A percentile compares a stretch with the other conserved stretches of the same genome.
Evolutionary conservation across 106 monocot genomes (phyloP).

Genomic region (Platanthera guangdongensis): DNA sequence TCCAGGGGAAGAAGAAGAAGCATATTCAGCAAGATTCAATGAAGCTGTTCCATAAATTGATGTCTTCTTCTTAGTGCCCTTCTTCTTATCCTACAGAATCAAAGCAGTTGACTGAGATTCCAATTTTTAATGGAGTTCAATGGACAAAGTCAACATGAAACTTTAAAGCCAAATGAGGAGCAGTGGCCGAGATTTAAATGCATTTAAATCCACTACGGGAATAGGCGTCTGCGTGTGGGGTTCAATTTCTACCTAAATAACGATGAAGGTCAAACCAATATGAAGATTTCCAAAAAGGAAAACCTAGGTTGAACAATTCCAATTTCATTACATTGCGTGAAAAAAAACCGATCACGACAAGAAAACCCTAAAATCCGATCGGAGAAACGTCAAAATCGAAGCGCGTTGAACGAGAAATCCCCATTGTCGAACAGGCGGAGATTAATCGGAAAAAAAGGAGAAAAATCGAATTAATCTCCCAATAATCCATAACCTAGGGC

Average conservation of each 20-base stretch:
- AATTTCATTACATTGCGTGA: not conserved
- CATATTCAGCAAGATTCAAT: conserved; percentile 70
- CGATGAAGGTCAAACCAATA: not conserved
- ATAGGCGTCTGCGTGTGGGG: too few relatives aligned
- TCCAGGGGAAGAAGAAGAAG: conserved; percentile 25
- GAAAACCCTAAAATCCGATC: not conserved
- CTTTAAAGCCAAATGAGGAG: not conserved
- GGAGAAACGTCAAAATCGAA: not conserved
- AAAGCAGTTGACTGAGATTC: not conserved
- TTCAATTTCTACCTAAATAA: not conserved
- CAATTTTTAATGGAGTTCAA: not conserved
- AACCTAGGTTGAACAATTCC: not conserved
- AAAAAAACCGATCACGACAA: not conserved
- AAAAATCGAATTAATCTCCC: not conserved
- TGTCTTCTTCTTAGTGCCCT: conserved; percentile 44
- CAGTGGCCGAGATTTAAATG: not conserved
- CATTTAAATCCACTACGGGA: not conserved
- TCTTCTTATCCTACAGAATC: conserved; percentile 7
- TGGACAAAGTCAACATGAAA: not conserved
- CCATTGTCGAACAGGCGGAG: not conserved
- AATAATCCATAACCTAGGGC: not conserved
- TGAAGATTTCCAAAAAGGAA: not conserved
- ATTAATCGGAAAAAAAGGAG: not conserved
- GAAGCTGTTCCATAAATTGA: conserved; percentile 53
- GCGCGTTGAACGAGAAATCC: not conserved